Evolutionary conservation across 2,329 filamentous ascomycete genomes (phyloP).

Genomic region (Fusarium compactum): DNA sequence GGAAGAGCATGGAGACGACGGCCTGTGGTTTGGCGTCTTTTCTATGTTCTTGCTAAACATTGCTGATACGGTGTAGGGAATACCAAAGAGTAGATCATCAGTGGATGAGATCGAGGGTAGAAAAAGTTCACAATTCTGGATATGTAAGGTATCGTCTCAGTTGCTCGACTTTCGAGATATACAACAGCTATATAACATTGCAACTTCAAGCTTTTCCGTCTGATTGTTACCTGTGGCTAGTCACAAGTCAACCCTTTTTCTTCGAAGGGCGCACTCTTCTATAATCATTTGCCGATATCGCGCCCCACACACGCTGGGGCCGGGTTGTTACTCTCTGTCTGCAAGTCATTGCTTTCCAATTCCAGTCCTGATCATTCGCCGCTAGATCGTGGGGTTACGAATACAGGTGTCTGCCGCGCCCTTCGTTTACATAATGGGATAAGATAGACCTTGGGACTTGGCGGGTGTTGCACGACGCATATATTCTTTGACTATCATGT

Average conservation of each 20-base stretch:
- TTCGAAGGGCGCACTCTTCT: slow-evolving; percentile 20
- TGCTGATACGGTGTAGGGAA: slow-evolving; percentile 15
- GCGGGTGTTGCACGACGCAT: neutral
- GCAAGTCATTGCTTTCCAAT: slow-evolving; percentile 17
- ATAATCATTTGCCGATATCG: slow-evolving; percentile 37
- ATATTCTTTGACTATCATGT: neutral
- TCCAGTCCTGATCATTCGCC: slow-evolving; percentile 20
- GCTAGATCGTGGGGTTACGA: neutral
- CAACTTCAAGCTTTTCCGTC: slow-evolving; percentile 1
- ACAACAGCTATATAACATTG: neutral
- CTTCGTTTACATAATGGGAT: slow-evolving; percentile 6
- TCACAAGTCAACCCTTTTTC: slow-evolving; percentile 20
- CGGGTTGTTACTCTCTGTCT: slow-evolving; percentile 10
- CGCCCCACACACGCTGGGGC: slow-evolving; percentile 31
- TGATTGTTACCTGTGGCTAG: neutral
- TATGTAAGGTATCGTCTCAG: neutral
- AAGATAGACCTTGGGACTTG: neutral
- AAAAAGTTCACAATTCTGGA: neutral
- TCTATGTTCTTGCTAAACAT: slow-evolving; percentile 42
- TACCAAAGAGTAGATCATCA: slow-evolving; percentile 18
- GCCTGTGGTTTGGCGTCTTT: slow-evolving; percentile 24
- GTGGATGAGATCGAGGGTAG: slow-evolving; percentile 4
- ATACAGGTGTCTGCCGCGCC: slow-evolving; percentile 3
- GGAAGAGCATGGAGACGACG: slow-evolving; percentile 11
- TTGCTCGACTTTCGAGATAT: slow-evolving; percentile 4